Evolutionary conservation across 2,329 filamentous ascomycete genomes (phyloP).

Genomic region (Acrodontium crateriforme): DNA sequence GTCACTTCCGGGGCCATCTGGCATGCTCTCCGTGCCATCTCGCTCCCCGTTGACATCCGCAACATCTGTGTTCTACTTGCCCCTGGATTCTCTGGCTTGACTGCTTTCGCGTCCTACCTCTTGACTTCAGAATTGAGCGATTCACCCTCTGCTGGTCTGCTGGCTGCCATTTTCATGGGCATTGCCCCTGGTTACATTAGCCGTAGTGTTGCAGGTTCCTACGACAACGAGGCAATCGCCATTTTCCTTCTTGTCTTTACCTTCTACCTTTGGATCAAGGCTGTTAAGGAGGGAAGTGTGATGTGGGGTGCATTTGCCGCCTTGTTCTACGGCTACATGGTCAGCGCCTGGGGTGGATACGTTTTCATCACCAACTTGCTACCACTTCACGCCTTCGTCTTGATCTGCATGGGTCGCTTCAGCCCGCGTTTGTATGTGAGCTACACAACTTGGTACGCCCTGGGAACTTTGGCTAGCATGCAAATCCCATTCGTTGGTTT

Average conservation of each 20-base stretch:
- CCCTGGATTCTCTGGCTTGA: constrained; percentile 85
- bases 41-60: constrained; percentile 90
- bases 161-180: constrained; percentile 92
- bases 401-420: constrained; percentile 94
- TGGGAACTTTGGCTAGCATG: constrained; percentile 95
- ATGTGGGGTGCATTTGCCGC: constrained; percentile 93
- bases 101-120: constrained; percentile 83
- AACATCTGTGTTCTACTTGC: constrained; percentile 97
- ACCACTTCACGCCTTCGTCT: constrained; percentile 81
- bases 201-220: constrained; percentile 90
- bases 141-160: constrained; percentile 85
- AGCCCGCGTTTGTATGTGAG: constrained; percentile 88
- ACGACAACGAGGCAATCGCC: constrained; percentile 98
- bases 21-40: constrained; percentile 76
- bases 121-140: constrained; percentile 94
- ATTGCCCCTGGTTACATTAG: constrained; percentile 97
- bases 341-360: constrained; percentile 98
- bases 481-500: constrained; percentile 99
- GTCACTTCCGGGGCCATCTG: constrained; percentile 97
- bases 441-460: constrained; percentile 95
- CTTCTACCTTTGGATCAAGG: constrained; percentile 98
- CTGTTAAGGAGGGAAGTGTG: constrained; percentile 87
- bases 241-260: constrained; percentile 98
- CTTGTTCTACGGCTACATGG: constrained; percentile 99
- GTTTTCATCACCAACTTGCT: constrained; percentile 98